A percentile compares a stretch with the other conserved stretches of the same genome.
Conservation (phyloP, 495 filamentous ascomycete species). For the Echria macrotheca region DNA sequence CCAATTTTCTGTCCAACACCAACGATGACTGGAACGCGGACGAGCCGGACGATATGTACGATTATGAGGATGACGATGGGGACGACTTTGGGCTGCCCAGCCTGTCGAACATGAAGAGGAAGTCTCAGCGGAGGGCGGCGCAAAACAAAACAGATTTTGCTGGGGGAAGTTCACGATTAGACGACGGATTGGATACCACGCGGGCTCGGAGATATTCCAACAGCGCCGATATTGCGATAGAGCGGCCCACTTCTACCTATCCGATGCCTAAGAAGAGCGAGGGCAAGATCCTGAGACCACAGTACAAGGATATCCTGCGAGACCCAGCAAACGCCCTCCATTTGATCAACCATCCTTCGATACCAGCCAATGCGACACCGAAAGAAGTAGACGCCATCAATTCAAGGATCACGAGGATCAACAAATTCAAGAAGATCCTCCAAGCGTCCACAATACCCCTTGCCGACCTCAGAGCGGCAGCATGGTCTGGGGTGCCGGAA, state of each 20-base stretch:
- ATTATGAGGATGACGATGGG: conserved; percentile 76
- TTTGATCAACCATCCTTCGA: conserved; percentile 79
- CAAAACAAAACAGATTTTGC: conserved; percentile 26
- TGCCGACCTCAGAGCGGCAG: conserved; percentile 71
- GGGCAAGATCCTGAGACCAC: conserved; percentile 90
- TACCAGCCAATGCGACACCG: conserved; percentile 65
- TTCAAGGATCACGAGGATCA: conserved; percentile 86
- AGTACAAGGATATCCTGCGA: conserved; percentile 93
- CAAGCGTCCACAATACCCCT: conserved; percentile 86
- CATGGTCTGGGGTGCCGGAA: conserved; percentile 91
- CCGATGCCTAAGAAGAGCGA: conserved; percentile 81
- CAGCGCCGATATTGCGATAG: conserved; percentile 86
- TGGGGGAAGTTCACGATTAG: conserved; percentile 13
- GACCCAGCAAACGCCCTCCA: conserved; percentile 95
- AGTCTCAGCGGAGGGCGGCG: conserved; percentile 50
- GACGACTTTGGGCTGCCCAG: conserved; percentile 94
- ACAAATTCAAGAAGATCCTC: conserved; percentile 95
- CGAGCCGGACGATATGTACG: conserved; percentile 63
- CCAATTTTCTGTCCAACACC: conserved; percentile 66
- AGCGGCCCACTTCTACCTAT: conserved; percentile 80
- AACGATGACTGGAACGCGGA: conserved; percentile 70
- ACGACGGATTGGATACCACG: conserved; percentile 19
- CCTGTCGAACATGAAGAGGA: conserved; percentile 77
- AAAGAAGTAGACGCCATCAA: conserved; percentile 86
- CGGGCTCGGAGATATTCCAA: conserved; percentile 52